A percentile compares a stretch with the other conserved stretches of the same genome.
These are phyloP conservation scores for Paramecium biaurelia DNA, from an alignment of 73 alveolate genomes.

Conservation along the genomic window DNA sequence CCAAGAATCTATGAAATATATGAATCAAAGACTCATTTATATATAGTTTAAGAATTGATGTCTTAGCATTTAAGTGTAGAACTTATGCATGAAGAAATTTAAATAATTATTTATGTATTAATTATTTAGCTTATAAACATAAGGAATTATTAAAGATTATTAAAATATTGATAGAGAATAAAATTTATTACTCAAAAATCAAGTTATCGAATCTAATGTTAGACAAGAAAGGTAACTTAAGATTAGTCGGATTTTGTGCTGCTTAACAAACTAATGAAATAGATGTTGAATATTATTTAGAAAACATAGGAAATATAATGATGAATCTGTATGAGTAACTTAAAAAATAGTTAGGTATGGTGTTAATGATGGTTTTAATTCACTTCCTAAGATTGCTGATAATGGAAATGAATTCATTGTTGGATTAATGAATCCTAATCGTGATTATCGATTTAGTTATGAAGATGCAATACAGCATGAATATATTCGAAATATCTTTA, in stretches of 20 bases:
- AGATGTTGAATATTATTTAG: background rate
- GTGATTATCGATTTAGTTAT: background rate
- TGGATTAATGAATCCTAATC: background rate
- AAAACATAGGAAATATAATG: background rate
- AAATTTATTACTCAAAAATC: background rate
- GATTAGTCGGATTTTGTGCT: background rate
- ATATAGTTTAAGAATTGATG: background rate
- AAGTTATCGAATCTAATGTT: background rate
- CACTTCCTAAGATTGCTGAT: background rate
- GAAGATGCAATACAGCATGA: background rate
- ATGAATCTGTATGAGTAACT: background rate
- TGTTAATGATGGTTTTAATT: background rate
- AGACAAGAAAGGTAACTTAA: background rate
- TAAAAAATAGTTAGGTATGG: background rate
- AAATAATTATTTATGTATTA: background rate
- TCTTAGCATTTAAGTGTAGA: background rate
- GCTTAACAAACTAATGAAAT: background rate
- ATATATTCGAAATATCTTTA: background rate
- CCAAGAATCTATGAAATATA: background rate
- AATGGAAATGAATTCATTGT: background rate
- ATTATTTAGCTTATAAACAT: background rate
- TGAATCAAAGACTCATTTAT: background rate
- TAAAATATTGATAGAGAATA: background rate
- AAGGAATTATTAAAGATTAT: background rate
- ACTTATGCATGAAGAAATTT: background rate